Base-by-base conservation (phyloP, 176 grass and related monocot genomes). In the Bromus sterilis region DNA sequence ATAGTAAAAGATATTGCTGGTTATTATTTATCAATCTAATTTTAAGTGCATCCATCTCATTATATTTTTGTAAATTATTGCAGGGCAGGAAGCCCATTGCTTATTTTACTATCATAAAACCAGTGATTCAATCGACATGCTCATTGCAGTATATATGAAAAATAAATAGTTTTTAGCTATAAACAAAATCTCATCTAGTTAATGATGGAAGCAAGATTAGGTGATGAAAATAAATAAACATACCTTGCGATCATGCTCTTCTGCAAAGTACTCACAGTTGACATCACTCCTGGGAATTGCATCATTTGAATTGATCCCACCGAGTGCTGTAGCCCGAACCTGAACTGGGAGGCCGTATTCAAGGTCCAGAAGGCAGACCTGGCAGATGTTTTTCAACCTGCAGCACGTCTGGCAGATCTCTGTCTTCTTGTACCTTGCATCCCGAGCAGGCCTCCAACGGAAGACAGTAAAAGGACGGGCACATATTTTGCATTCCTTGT, bases 361-460 rank as follows among this genome's bases (percentile, higher is more conserved):
- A 82, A 99, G 91, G 84, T 99, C 96, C 37, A 99, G 85, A 46
- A 99, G 80, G 79, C 96, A 99, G 67, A 99, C 96, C 77, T 93
- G 91, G 73, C 96, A 99, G 77, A 99, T 93, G 65, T 99, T 99
- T 82, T 99, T 99, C 46, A 99, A 78, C 83, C 91, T 99, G 85
- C 93, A 95, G 64, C 96, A 99, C 70, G 96, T 99, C 85, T 95
- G 96, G 77, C 93, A 99, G 76, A 99, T 91, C 87, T 99, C 96
- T 21, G 96, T 93, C 74, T 99, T 99, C 87, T 99, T 99, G 85
- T 99, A 99, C 74, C 96, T 91, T 71, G 93, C 96, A 55, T 99
- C 96, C 28, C 93, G 91, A 18, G 91, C 96, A 53, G 96, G 96
- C 56, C 96, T 83, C 96, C 96, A 99, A 16, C 91, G 93, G 48